phyloP scores from a whole-genome alignment of 2,329 filamentous ascomycete species.

The Pseudogymnoascus sp. region DNA sequence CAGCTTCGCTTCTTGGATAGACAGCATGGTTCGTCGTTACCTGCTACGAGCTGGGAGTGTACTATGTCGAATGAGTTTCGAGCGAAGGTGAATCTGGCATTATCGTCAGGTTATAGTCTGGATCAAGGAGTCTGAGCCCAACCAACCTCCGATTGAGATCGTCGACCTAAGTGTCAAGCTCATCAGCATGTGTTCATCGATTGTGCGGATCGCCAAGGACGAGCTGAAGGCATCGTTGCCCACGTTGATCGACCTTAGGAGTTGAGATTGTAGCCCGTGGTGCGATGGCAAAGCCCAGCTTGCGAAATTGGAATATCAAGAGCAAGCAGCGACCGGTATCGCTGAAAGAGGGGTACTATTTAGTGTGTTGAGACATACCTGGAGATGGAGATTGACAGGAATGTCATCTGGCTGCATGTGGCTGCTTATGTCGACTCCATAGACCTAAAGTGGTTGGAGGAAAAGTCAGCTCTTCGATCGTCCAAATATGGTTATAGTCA shows the following conservation, averaged over 20 bases:
- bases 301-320: neutral
- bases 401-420: slow-evolving; percentile 58
- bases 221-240: neutral
- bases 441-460: slow-evolving; percentile 42
- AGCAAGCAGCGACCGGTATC: neutral
- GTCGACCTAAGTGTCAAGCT: slow-evolving; percentile 43
- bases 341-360: slow-evolving; percentile 5
- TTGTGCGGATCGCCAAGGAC: slow-evolving; percentile 8
- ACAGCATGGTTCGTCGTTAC: slow-evolving; percentile 23
- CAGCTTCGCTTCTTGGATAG: slow-evolving; percentile 1
- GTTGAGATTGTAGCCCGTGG: neutral
- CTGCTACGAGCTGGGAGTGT: slow-evolving; percentile 64
- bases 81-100: slow-evolving; percentile 54
- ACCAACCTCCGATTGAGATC: slow-evolving; percentile 58
- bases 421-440: slow-evolving; percentile 65
- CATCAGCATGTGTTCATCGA: slow-evolving; percentile 8
- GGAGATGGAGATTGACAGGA: slow-evolving; percentile 60
- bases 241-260: neutral
- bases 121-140: neutral
- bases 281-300: neutral
- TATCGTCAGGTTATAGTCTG: slow-evolving; percentile 1
- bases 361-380: slow-evolving; percentile 35
- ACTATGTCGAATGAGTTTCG: slow-evolving; percentile 72
- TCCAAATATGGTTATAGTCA: neutral
- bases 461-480: neutral